phyloP scores from a whole-genome alignment of 495 filamentous ascomycete genomes.

The Aspergillus saccharolyticus region DNA sequence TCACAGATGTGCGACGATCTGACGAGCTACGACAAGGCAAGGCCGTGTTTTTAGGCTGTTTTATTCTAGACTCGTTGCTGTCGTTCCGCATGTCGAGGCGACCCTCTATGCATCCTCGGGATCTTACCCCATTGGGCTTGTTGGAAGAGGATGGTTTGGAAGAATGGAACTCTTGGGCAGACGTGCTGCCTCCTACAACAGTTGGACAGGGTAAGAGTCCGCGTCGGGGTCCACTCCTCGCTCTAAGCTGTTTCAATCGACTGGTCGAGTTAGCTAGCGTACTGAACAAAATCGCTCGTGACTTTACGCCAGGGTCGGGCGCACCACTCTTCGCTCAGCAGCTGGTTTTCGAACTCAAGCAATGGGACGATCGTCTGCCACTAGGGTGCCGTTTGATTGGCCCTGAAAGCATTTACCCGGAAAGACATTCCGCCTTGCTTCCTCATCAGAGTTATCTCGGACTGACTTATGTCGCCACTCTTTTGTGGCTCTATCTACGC shows the following conservation, averaged over 20 bases:
- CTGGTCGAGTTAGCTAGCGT: conserved; percentile 46
- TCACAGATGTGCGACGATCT: conserved; percentile 26
- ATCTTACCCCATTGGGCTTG: conserved; percentile 39
- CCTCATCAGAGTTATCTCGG: conserved; percentile 48
- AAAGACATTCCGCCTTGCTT: conserved; percentile 39
- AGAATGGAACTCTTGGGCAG: conserved; percentile 68
- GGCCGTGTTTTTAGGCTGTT: conserved; percentile 57
- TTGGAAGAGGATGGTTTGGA: conserved; percentile 62
- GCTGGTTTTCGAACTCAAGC: conserved; percentile 35
- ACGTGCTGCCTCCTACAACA: conserved; percentile 43
- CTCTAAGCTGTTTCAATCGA: conserved; percentile 59
- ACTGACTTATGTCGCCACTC: conserved; percentile 41
- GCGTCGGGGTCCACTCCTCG: conserved; percentile 48
- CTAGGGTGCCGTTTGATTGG: conserved; percentile 40
- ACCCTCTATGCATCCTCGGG: conserved; percentile 49
- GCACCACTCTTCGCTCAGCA: conserved; percentile 36
- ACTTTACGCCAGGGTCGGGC: conserved; percentile 28
- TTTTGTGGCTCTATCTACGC: conserved; percentile 41
- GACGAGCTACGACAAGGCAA: conserved; percentile 41
- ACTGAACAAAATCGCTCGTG: conserved; percentile 40
- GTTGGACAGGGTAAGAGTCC: conserved; percentile 29
- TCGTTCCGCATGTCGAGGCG: conserved; percentile 50
- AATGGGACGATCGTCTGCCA: conserved; percentile 39
- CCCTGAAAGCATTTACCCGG: conserved; percentile 39
- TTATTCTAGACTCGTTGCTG: conserved; percentile 60